phyloP scores from a whole-genome alignment of 768 basidiomycete genomes.

The Trichaptum fuscoviolaceum region DNA sequence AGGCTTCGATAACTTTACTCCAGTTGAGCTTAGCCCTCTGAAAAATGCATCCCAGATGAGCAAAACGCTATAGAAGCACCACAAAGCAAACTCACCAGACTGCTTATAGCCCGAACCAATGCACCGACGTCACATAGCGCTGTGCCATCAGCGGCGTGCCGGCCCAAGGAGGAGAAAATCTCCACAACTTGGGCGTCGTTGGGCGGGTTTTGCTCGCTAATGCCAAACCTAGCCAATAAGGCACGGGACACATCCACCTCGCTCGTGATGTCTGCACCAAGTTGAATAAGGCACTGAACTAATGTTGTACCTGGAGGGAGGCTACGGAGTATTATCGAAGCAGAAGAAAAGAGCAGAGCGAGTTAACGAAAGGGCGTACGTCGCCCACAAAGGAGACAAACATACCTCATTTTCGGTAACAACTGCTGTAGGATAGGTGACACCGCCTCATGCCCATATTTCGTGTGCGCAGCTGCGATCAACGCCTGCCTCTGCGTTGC shows the following conservation, averaged over 20 bases:
- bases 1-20: constrained; percentile 77
- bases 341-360: constrained; percentile 12
- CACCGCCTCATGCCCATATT: constrained; percentile 74
- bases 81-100: constrained; percentile 52
- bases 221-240: constrained; percentile 67
- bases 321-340: constrained; percentile 33
- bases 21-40: constrained; percentile 71
- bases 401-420: constrained; percentile 68
- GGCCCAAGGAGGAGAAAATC: constrained; percentile 60
- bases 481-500: constrained; percentile 69
- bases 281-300: constrained; percentile 68
- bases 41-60: constrained; percentile 14
- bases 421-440: constrained; percentile 70
- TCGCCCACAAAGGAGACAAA: constrained; percentile 14
- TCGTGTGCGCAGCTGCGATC: constrained; percentile 68
- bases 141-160: constrained; percentile 68
- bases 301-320: constrained; percentile 62
- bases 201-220: constrained; percentile 67
- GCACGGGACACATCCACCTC: constrained; percentile 68
- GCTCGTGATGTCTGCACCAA: constrained; percentile 74
- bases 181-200: constrained; percentile 67
- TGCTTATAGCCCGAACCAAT: constrained; percentile 65
- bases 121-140: constrained; percentile 69
- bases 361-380: neutral
- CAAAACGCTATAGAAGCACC: neutral